Base-by-base conservation (phyloP, 2,329 filamentous ascomycete species). In the Phialemonium atrogriseum region DNA sequence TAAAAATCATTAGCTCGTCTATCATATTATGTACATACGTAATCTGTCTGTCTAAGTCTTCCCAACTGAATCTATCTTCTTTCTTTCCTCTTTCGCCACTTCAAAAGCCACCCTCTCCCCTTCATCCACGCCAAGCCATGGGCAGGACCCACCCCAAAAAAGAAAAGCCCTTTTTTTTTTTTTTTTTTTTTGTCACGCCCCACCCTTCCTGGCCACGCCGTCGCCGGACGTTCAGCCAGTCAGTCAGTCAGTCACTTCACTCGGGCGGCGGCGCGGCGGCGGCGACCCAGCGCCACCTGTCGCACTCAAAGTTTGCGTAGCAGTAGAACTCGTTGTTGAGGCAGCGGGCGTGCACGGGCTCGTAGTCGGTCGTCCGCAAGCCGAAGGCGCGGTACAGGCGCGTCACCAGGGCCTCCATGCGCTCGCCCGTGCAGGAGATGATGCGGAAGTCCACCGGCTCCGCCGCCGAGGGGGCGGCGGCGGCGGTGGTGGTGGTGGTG, bases 251-350 rank as follows among this genome's bases (percentile, higher is more conserved):
- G n/a, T n/a, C n/a, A n/a, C n/a, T n/a, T n/a, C n/a, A n/a, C n/a
- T n/a, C n/a, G n/a, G n/a, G n/a, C n/a, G n/a, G n/a, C n/a, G n/a
- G n/a, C n/a, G n/a, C n/a, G n/a, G n/a, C n/a, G 10, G 15, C 15
- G 9, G 24, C 13, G 15, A 29, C 14, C 56, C 58, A 71, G 25
- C 50, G 56, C 68, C 72, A 74, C 5, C 52, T 54, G 6, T 58
- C 58, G 45, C 77, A 73, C 51, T 84, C 78, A 48, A 84, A 88
- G 49, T 84, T 88, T 15, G 84, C 74, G 48, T 85, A 89, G 54
- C 80, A 87, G 48, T 73, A 70, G 51, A 87, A 91, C 55, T 86
- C 81, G 48, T 91, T 91, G 54, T 80, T 84, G 37, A 91, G 57
- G 1, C 80, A 80, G 39, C 75, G 73, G n/a, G 72, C 67, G 48